These are phyloP conservation scores for Calonectria pseudoreteaudii DNA, from an alignment of 2,329 filamentous ascomycete species.

Conservation along the genomic window DNA sequence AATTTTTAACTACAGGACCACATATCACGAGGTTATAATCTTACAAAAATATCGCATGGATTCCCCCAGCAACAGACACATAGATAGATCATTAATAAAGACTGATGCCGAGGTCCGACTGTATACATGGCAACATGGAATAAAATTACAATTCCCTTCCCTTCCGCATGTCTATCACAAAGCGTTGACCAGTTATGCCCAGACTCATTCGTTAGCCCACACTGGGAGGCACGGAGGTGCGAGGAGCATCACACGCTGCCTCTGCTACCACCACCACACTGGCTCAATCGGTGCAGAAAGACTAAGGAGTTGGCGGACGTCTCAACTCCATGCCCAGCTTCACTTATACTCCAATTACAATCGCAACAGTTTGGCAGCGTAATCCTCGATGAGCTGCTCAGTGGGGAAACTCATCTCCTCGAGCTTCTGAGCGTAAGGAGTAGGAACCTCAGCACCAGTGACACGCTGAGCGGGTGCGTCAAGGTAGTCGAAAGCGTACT, in stretches of 20 bases:
- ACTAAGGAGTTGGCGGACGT: slow-evolving; percentile 25
- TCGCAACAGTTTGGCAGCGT: slow-evolving; percentile 88
- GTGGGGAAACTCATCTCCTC: slow-evolving; percentile 97
- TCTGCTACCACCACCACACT: slow-evolving; percentile 24
- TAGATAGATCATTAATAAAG: slow-evolving; percentile 47
- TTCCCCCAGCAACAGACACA: neutral
- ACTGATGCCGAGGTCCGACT: slow-evolving; percentile 44
- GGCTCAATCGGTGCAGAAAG: slow-evolving; percentile 22
- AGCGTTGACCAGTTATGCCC: slow-evolving; percentile 42
- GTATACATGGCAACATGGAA: slow-evolving; percentile 53
- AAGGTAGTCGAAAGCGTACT: slow-evolving; percentile 98
- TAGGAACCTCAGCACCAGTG: slow-evolving; percentile 97
- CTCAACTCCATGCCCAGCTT: slow-evolving; percentile 29
- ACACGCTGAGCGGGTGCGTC: slow-evolving; percentile 93
- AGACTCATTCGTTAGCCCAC: slow-evolving; percentile 30
- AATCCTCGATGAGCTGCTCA: slow-evolving; percentile 86
- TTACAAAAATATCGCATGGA: neutral
- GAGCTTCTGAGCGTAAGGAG: slow-evolving; percentile 91
- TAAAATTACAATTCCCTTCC: slow-evolving; percentile 56
- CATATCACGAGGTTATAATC: neutral
- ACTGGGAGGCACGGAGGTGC: slow-evolving; percentile 27
- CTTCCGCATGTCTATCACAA: slow-evolving; percentile 51
- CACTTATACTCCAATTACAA: slow-evolving; percentile 63
- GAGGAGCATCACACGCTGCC: slow-evolving; percentile 30
- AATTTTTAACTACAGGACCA: neutral